Conservation (phyloP, 2,329 filamentous ascomycete species). For the Fusarium euwallaceae region DNA sequence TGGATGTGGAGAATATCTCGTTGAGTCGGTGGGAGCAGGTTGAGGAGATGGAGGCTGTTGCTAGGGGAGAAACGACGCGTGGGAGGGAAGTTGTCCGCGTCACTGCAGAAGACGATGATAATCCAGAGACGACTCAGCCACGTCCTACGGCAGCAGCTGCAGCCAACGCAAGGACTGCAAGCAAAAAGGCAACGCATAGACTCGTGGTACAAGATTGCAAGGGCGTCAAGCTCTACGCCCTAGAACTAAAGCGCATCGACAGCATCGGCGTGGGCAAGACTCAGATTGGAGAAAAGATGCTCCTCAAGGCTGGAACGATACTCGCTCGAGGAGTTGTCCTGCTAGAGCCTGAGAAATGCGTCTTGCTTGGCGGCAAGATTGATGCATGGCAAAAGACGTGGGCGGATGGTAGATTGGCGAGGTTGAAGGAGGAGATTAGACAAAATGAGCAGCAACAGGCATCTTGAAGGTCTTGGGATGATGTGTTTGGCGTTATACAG, state of each 20-base stretch:
- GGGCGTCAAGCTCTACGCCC: slow-evolving; percentile 76
- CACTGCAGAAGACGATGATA: slow-evolving; percentile 58
- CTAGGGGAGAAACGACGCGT: slow-evolving; percentile 78
- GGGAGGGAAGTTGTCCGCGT: slow-evolving; percentile 88
- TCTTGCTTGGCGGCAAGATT: slow-evolving; percentile 89
- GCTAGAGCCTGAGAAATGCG: slow-evolving; percentile 76
- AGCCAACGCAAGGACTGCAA: slow-evolving; percentile 32
- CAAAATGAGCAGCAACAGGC: slow-evolving; percentile 42
- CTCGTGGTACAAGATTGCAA: slow-evolving; percentile 84
- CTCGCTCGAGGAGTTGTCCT: slow-evolving; percentile 84
- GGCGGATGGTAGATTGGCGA: slow-evolving; percentile 77
- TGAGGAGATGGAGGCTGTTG: slow-evolving; percentile 80
- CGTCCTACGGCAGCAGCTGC: not conserved
- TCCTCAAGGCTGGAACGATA: slow-evolving; percentile 74
- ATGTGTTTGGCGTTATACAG: slow-evolving; percentile 15
- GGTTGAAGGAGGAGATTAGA: slow-evolving; percentile 73
- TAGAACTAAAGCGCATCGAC: slow-evolving; percentile 78
- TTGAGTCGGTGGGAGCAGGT: slow-evolving; percentile 88
- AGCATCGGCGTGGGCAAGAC: slow-evolving; percentile 74
- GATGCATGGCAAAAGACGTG: slow-evolving; percentile 84
- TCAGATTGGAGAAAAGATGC: slow-evolving; percentile 83
- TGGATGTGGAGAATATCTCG: slow-evolving; percentile 88
- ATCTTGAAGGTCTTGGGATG: slow-evolving; percentile 2
- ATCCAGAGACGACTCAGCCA: slow-evolving; percentile 58
- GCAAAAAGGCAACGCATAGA: slow-evolving; percentile 76